A percentile compares a stretch with the other conserved stretches of the same genome.
Conservation (phyloP, 176 grass and related monocot species). For the Phoenix roebelenii region DNA sequence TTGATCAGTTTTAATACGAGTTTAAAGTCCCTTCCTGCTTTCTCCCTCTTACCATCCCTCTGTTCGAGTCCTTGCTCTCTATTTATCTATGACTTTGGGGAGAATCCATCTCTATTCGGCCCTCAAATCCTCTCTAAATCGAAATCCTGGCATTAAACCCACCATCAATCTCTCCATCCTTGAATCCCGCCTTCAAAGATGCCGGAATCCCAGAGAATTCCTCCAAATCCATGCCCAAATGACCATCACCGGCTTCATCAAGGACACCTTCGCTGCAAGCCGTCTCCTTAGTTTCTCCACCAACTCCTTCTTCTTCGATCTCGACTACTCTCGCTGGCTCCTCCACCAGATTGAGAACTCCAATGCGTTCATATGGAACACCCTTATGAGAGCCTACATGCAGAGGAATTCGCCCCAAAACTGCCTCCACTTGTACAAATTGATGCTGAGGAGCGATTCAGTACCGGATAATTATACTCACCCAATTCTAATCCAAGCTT, state of each 20-base stretch:
- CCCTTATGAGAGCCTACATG: constrained; percentile 41
- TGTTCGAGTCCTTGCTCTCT: no score
- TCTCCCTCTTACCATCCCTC: no score
- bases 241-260: constrained; percentile 52
- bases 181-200: constrained; percentile 55
- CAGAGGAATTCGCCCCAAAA: constrained; percentile 28
- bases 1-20: no score
- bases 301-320: constrained; percentile 20
- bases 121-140: constrained; percentile 8
- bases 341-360: constrained; percentile 38
- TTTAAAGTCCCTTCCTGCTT: no score
- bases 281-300: constrained; percentile 49
- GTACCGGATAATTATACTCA: constrained; percentile 49
- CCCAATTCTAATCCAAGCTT: constrained; percentile 46
- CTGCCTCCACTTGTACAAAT: constrained; percentile 59
- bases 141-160: constrained; percentile 9
- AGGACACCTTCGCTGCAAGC: constrained; percentile 71
- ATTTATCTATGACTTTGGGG: neutral
- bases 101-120: neutral
- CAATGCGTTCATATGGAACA: constrained; percentile 69
- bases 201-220: constrained; percentile 35
- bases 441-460: constrained; percentile 23
- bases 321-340: constrained; percentile 44
- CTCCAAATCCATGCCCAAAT: constrained; percentile 54
- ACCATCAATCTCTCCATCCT: constrained; percentile 69